These are phyloP conservation scores for Coffea canephora DNA, from an alignment of 257 asterid genomes.

Conservation along the genomic window DNA sequence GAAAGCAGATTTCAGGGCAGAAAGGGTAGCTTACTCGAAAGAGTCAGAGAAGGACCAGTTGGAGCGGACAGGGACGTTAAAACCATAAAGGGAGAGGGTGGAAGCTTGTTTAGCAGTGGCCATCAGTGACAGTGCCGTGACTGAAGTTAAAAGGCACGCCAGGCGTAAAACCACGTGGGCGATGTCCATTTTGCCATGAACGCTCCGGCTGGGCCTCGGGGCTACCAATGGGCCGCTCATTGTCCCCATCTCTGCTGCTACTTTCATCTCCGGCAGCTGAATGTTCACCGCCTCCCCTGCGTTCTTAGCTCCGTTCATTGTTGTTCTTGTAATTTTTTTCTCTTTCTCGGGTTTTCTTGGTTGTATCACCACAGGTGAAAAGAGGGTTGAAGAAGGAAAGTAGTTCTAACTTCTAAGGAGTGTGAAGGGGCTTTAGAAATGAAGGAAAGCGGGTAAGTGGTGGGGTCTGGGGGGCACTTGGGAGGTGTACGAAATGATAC, in stretches of 20 bases:
- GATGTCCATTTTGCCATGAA: conserved; percentile 40
- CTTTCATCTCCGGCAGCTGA: conserved; percentile 62
- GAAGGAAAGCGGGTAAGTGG: too few species aligned
- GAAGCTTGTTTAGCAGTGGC: conserved; percentile 62
- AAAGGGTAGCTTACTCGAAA: conserved; percentile 45
- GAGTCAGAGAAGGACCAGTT: conserved; percentile 87
- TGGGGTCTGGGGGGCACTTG: too few species aligned
- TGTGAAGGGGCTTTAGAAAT: too few species aligned
- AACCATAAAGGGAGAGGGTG: conserved; percentile 68
- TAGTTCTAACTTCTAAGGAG: too few species aligned
- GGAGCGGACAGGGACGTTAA: conserved; percentile 64
- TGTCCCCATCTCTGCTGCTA: conserved; percentile 34
- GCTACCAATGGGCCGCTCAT: conserved; percentile 31
- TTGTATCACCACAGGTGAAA: too few species aligned
- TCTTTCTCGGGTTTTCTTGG: background rate
- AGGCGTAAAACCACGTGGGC: conserved; percentile 45
- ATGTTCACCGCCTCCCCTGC: conserved; percentile 40
- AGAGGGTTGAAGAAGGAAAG: too few species aligned
- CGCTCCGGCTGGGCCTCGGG: conserved; percentile 5
- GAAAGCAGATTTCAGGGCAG: too few species aligned
- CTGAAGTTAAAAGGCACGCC: conserved; percentile 52
- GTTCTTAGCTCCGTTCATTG: conserved; percentile 8
- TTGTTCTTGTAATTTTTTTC: too few species aligned
- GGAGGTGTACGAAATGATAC: too few species aligned
- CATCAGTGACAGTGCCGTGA: conserved; percentile 65